Percentiles rank a stretch among this genome's conserved stretches.
Evolutionary conservation across 2,329 filamentous ascomycete species (phyloP).

Genomic region (Apiospora phragmitis): DNA sequence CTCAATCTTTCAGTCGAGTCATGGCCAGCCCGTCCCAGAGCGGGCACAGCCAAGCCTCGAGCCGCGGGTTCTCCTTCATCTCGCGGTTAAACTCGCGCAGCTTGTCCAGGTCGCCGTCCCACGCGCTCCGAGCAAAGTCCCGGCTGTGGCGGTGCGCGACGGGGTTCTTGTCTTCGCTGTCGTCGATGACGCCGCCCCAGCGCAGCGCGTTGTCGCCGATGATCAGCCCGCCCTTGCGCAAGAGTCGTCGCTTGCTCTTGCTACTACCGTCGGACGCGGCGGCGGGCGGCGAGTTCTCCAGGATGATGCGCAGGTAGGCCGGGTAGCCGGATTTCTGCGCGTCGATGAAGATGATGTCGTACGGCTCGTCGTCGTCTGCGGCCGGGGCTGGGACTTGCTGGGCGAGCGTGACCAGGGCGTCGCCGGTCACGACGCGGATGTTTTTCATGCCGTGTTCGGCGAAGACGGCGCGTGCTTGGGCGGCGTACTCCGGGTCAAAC

Average conservation of each 20-base stretch:
- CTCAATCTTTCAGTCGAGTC: constrained; percentile 37
- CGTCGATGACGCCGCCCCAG: constrained; percentile 47
- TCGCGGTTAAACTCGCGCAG: constrained; percentile 38
- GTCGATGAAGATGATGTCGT: constrained; percentile 56
- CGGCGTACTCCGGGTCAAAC: constrained; percentile 44
- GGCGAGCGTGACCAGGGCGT: constrained; percentile 37
- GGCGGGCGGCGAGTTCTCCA: constrained; percentile 38
- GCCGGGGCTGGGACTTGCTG: constrained; percentile 11
- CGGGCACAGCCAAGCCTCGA: constrained; percentile 42
- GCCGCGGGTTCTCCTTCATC: constrained; percentile 31
- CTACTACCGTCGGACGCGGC: constrained; percentile 27
- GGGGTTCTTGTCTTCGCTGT: constrained; percentile 37
- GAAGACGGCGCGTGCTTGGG: constrained; percentile 40
- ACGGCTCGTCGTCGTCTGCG: constrained; percentile 36
- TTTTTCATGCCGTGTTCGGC: constrained; percentile 42
- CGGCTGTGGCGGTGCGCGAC: constrained; percentile 20
- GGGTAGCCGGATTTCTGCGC: constrained; percentile 55
- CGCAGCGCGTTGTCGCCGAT: constrained; percentile 56
- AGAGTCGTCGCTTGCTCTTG: constrained; percentile 35
- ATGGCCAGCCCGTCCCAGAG: constrained; percentile 45
- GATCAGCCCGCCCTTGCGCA: constrained; percentile 51
- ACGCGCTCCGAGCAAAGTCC: background rate
- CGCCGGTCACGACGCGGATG: constrained; percentile 46
- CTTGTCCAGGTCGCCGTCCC: constrained; percentile 23
- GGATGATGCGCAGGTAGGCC: constrained; percentile 45